Evolutionary conservation across 2,329 filamentous ascomycete species (phyloP), one percentile per base, ranked within the genome.

Genomic region (Fusarium fracticaudum): DNA sequence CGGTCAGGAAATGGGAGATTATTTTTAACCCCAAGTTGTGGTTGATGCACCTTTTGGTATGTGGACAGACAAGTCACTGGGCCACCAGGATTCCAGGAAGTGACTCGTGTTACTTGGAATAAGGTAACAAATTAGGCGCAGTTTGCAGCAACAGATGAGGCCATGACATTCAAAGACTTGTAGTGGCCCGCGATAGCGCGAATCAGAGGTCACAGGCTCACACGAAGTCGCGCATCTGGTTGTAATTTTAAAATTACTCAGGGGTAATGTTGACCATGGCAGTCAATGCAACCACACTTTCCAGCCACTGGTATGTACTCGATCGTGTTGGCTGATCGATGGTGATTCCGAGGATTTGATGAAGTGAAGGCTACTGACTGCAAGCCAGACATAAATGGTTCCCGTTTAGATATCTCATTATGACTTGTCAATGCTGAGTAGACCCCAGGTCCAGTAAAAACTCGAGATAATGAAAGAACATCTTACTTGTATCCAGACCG

Each of bases 191-290:
- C 63, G 64, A 60, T 61, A 60, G 72, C 64, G 60, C 69, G 72
- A 74, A 73, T 68, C 55, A 67, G 59, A 60, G 26, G 26, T 38
- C 55, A 57, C 67, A 37, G 50, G 33, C 70, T 71, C 73, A 69
- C 63, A 71, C 71, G 73, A 58, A 50, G 54, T 61, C 53, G 55
- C 35, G 59, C 59, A 57, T 47, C 51, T 31, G 44, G 51, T 41
- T 55, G 63, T 50, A 76, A 73, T 70, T 69, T 74, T 77, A 71
- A 77, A 70, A 77, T 78, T 78, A 67, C 69, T 57, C 62, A 77
- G 76, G 76, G 76, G 76, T 65, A 68, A 68, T 74, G 60, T 57
- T 66, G 71, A 67, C 60, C 60, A 67, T 67, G 48, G 55, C 29
- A 65, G 61, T 57, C 67, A 72, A 77, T 78, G 74, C 68, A 63